A percentile compares a stretch with the other conserved stretches of the same genome.
These are phyloP conservation scores for Tricholoma bakamatsutake DNA, from an alignment of 768 basidiomycete genomes.

Conservation along the genomic window DNA sequence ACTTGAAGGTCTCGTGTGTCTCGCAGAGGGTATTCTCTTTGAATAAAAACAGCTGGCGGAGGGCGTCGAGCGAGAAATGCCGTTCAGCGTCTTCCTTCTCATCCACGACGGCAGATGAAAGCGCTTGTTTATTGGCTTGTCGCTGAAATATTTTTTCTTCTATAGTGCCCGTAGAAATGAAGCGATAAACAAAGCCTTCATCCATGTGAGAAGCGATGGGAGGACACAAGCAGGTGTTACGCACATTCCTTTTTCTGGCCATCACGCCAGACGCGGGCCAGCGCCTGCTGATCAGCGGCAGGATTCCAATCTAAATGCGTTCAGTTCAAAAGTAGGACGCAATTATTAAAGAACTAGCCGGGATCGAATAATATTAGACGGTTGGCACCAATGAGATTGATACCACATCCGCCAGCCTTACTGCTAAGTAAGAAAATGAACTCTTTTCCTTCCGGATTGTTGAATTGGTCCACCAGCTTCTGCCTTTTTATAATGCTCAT, in stretches of 20 bases:
- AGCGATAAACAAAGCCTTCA: slow-evolving; percentile 94
- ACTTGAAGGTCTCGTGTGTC: slow-evolving; percentile 98
- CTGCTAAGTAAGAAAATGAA: slow-evolving; percentile 93
- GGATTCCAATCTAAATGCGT: slow-evolving; percentile 84
- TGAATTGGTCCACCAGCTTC: slow-evolving; percentile 95
- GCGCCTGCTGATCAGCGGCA: slow-evolving; percentile 95
- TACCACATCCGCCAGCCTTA: slow-evolving; percentile 94
- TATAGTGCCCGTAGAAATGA: slow-evolving; percentile 94
- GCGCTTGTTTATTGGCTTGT: slow-evolving; percentile 92
- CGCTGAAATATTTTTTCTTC: slow-evolving; percentile 99
- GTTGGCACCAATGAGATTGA: slow-evolving; percentile 96
- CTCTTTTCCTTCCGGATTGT: slow-evolving; percentile 87
- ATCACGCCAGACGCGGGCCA: slow-evolving; percentile 98
- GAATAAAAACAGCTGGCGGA: slow-evolving; percentile 88
- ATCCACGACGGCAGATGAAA: slow-evolving; percentile 97
- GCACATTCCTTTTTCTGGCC: slow-evolving; percentile 99
- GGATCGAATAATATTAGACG: slow-evolving; percentile 95
- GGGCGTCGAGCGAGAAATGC: slow-evolving; percentile 86
- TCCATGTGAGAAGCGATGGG: not conserved
- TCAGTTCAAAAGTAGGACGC: not conserved
- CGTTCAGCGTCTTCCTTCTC: slow-evolving; percentile 94
- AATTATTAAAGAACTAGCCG: slow-evolving; percentile 38
- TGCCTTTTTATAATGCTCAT: slow-evolving; percentile 91
- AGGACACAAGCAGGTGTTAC: slow-evolving; percentile 17
- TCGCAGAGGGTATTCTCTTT: slow-evolving; percentile 84